Evolutionary conservation across 2,329 filamentous ascomycete genomes (phyloP), one percentile per base, ranked within the genome.

Genomic region (Stylonectria norvegica): DNA sequence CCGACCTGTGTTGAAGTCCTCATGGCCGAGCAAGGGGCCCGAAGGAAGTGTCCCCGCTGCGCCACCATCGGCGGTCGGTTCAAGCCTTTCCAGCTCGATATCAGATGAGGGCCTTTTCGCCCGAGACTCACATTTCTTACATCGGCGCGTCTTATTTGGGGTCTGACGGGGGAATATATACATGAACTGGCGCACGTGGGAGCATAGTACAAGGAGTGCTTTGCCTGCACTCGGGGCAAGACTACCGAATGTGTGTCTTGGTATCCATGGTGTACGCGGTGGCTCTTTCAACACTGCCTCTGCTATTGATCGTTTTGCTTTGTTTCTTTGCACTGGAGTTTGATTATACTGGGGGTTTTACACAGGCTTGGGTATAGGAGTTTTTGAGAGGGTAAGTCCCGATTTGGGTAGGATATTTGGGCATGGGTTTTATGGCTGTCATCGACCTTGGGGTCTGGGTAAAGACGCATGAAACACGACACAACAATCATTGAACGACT

Each of bases 31-130:
- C 84, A 89, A 61, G 81, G 85, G 36, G 85, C 85, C 10, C 70
- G 85, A 47, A 78, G 84, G 56, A 86, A 86, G 61, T 93, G 87
- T 67, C 86, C 87, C 42, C 76, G 83, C 50, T 93, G 87, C 61
- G 83, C 83, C 40, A 87, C 83, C 27, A 83, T 90, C 48, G 86
- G 86, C 39, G 85, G 84, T 38, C 79, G 82, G 47, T 91, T 89
- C 67, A 91, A 91, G 67, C 85, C 85, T 29, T 90, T 93, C 65
- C 85, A 90, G 66, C 72, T 93, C 60, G 86, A 91, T 59, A 84
- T 93, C 48, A 74, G 84, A 71, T 88, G 69, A 80, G 50, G 34
- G 27, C 32, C 33, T 41, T 37, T 48, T 33, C 14, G 17, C 27
- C 34, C 14, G 30, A 39, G 42, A 42, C 42, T 49, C 42, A 47